Evolutionary conservation across 2,329 filamentous ascomycete genomes (phyloP).

Genomic region (Ilyonectria destructans): DNA sequence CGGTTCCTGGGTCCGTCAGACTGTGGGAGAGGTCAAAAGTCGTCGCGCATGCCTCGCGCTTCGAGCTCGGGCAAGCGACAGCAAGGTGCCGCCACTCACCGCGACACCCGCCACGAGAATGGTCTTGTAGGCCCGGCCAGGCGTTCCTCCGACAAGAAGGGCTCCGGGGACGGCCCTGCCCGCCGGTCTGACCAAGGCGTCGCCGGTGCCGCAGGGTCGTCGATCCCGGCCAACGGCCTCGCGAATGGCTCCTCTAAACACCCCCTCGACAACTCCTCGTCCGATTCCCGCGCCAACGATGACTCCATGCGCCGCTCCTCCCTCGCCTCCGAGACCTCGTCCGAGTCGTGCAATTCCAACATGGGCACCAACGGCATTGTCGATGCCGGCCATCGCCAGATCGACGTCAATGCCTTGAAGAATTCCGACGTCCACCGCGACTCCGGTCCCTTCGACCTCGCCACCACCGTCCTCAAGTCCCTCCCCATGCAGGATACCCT

Average conservation of each 20-base stretch:
- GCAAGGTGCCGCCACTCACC: conserved; percentile 74
- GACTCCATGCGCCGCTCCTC: conserved; percentile 64
- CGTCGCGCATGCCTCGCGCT: conserved; percentile 74
- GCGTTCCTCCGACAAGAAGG: conserved; percentile 61
- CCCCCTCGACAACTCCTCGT: conserved; percentile 52
- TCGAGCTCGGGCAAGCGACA: conserved; percentile 74
- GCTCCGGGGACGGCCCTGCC: conserved; percentile 60
- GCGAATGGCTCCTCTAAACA: conserved; percentile 57
- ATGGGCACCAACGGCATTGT: conserved; percentile 55
- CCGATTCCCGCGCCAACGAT: conserved; percentile 60
- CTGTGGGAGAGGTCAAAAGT: conserved; percentile 53
- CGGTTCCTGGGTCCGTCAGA: conserved; percentile 56
- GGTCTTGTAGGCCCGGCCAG: conserved; percentile 78
- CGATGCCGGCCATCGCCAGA: conserved; percentile 73
- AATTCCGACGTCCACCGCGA: conserved; percentile 79
- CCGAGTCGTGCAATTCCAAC: conserved; percentile 66
- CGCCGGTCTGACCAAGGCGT: conserved; percentile 53
- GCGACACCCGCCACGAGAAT: conserved; percentile 88
- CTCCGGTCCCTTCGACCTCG: conserved; percentile 81
- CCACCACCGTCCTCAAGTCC: conserved; percentile 88
- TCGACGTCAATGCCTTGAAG: conserved; percentile 80
- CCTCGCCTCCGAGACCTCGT: conserved; percentile 70
- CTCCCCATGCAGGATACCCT: conserved; percentile 96
- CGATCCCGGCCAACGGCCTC: conserved; percentile 48
- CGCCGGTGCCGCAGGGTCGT: conserved; percentile 52